Conservation (phyloP, 148 eudicot species). For the Dianthus caryophyllus region DNA sequence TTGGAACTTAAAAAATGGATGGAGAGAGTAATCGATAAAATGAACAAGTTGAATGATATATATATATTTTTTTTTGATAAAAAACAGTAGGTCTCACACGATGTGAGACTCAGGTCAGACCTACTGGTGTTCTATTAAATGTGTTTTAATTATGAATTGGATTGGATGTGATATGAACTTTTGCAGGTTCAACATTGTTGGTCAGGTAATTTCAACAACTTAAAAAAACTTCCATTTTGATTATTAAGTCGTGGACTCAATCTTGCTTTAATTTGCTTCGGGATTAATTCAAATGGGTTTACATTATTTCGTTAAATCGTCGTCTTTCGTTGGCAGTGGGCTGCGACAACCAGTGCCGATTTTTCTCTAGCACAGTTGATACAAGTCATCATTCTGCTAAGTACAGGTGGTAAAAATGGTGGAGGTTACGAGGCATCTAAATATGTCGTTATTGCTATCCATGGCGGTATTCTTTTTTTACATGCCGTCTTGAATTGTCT, state of each 20-base stretch:
- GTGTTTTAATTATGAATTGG: too few relatives aligned
- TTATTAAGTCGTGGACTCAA: slow-evolving; percentile 1
- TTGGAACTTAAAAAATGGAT: too few relatives aligned
- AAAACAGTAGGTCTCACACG: too few relatives aligned
- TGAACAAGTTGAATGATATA: too few relatives aligned
- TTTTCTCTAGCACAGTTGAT: slow-evolving; percentile 84
- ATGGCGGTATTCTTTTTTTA: slow-evolving; percentile 65
- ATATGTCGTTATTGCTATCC: slow-evolving; percentile 65
- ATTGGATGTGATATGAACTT: background rate
- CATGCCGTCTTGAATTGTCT: slow-evolving; percentile 87
- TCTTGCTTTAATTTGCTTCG: slow-evolving; percentile 3
- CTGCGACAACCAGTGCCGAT: slow-evolving; percentile 82
- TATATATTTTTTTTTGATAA: too few relatives aligned
- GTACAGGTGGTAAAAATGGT: slow-evolving; percentile 88
- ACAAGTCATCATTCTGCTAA: slow-evolving; percentile 82
- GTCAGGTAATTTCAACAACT: slow-evolving; percentile 61
- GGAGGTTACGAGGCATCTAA: slow-evolving; percentile 90
- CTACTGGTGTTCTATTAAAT: too few relatives aligned
- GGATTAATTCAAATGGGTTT: background rate
- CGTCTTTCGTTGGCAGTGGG: slow-evolving; percentile 70
- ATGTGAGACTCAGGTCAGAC: too few relatives aligned
- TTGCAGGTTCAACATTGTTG: slow-evolving; percentile 97
- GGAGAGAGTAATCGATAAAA: too few relatives aligned
- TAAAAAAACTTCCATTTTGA: slow-evolving; percentile 4
- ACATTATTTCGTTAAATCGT: slow-evolving; percentile 5